Evolutionary conservation across 2,329 filamentous ascomycete species (phyloP).

Genomic region (Neurospora sp.): DNA sequence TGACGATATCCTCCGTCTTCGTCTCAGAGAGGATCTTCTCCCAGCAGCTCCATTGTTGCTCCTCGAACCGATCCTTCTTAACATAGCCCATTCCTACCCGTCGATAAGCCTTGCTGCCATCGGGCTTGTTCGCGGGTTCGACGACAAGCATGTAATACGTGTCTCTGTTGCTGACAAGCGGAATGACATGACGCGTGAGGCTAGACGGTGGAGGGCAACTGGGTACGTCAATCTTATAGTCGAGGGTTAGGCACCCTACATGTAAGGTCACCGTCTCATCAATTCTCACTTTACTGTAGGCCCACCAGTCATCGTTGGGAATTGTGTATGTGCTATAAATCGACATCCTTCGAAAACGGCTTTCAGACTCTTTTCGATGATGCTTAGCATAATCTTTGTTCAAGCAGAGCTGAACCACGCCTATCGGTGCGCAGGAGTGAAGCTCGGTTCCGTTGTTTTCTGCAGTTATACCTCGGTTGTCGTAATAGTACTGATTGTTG

Average conservation of each 20-base stretch:
- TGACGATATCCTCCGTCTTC: background rate
- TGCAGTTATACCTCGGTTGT: background rate
- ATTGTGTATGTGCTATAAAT: background rate
- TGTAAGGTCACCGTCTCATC: background rate
- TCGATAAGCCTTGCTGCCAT: background rate
- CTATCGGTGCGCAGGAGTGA: background rate
- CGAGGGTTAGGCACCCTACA: background rate
- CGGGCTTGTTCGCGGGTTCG: background rate
- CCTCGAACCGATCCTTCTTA: fast-evolving
- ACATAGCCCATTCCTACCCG: background rate
- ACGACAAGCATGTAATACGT: background rate
- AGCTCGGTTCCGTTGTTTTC: background rate
- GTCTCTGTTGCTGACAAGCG: background rate
- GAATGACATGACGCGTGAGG: background rate
- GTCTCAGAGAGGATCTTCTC: background rate
- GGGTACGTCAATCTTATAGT: background rate
- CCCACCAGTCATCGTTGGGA: background rate
- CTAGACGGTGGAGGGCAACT: background rate
- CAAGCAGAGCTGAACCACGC: background rate
- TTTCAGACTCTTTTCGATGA: background rate
- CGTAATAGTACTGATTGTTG: background rate
- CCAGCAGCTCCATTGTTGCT: background rate
- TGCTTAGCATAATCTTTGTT: fast-evolving
- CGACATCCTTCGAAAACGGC: background rate
- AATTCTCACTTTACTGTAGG: background rate